Evolutionary conservation across 2,329 filamentous ascomycete genomes (phyloP).

Genomic region (Chrysosporium keratinophilum): DNA sequence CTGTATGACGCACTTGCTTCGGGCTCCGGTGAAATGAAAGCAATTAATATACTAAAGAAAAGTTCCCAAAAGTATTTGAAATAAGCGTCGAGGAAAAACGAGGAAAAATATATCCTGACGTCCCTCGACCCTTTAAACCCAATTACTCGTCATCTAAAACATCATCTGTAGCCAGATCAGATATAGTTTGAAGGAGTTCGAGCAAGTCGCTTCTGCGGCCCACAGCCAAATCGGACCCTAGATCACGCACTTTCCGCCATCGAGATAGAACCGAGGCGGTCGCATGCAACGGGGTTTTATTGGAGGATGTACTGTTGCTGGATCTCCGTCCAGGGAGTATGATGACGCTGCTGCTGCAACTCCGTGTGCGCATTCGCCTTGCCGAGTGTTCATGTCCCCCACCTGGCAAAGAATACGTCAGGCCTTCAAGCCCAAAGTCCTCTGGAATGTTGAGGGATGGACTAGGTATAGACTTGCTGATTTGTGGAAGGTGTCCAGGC

Average conservation of each 20-base stretch:
- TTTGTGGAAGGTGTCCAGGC: background rate
- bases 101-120: no score
- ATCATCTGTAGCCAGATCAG: conserved; percentile 1
- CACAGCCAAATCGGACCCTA: conserved; percentile 19
- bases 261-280: conserved; percentile 16
- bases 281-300: background rate
- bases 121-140: background rate
- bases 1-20: no score
- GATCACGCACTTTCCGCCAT: conserved; percentile 14
- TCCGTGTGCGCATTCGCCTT: conserved; percentile 12
- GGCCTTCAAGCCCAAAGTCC: conserved; percentile 7
- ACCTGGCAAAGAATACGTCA: background rate
- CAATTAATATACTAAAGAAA: no score
- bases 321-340: conserved; percentile 21
- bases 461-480: conserved; percentile 12
- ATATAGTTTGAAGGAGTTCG: conserved; percentile 24
- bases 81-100: no score
- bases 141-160: background rate
- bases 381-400: background rate
- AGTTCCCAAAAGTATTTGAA: no score
- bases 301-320: conserved; percentile 7
- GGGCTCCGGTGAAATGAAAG: no score
- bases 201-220: conserved; percentile 27
- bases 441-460: conserved; percentile 11
- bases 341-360: conserved; percentile 23